Base-by-base conservation (phyloP, 106 monocot genomes). In the Amphibolis antarctica region DNA sequence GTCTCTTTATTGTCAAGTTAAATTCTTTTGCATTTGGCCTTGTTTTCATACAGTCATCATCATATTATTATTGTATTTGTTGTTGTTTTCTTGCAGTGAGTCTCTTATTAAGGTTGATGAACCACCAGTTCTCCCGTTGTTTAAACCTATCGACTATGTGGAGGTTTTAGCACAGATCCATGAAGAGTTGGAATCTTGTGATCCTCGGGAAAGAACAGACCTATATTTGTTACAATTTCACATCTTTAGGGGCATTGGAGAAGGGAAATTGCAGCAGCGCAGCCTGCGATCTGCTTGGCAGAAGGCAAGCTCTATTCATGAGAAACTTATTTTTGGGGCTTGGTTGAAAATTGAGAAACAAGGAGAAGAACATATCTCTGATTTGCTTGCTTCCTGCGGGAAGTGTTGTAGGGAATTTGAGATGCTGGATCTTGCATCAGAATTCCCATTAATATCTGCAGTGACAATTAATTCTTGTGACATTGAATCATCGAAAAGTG, bases 261-360 rank as follows among this genome's bases (percentile, higher is more conserved):
- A 98, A 66, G 80, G 76, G 29, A 98, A 98, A 77, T 75, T 98
- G 71, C 82, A 81, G 22, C 84, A 84, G 60, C 74, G 87, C 58
- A 90, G 98, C 66, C 84, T 98, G 28, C 98, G 71, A 62, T 81
- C 72, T 49, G 98, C 98, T 46, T 85, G 70, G 80, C 68, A 81
- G 69, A 78, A 62, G 27, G 80, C 85, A 0, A 75, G 15, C 36
- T 82, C 85, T 0, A 72, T 91, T 51, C 65, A 87, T 48, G 91
- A 98, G 78, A 91, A 90, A 44, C 72, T 98, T 4, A 56, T 98
- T 0, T 91, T 79, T 71, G 81, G 85, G 31, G 82, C 90, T 28
- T 98, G 98, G 98, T 49, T 98, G 28, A 86, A 88, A 56, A 87
- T 81, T 51, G 87, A 91, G 80, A 98, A 98, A 55, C 78, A 78